A percentile compares a stretch with the other conserved stretches of the same genome.
phyloP scores from a whole-genome alignment of 2,329 filamentous ascomycete genomes.

The Sarocladium brachiariae region DNA sequence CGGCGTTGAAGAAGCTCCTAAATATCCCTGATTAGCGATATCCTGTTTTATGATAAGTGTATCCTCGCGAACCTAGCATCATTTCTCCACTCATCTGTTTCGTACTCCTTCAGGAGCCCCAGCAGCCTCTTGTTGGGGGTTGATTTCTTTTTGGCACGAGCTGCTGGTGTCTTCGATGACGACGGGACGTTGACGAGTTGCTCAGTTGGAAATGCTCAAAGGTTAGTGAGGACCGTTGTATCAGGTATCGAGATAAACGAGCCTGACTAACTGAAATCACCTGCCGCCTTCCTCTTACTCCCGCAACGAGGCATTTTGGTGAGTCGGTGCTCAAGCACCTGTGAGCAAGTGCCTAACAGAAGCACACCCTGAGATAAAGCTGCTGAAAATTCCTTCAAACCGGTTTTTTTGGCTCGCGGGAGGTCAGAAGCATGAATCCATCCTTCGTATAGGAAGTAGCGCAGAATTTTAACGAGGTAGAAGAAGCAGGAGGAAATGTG shows the following conservation, averaged over 20 bases:
- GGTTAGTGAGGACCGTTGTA: too few relatives aligned
- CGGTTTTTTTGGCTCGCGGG: too few relatives aligned
- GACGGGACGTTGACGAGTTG: background rate
- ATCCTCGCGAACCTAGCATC: background rate
- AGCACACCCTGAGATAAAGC: background rate
- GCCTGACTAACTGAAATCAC: too few relatives aligned
- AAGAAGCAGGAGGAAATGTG: too few relatives aligned
- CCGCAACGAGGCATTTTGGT: background rate
- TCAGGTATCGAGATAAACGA: too few relatives aligned
- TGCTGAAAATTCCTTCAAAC: background rate
- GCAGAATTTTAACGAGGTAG: too few relatives aligned
- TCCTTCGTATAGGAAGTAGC: too few relatives aligned
- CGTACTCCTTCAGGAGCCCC: background rate
- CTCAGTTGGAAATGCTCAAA: too few relatives aligned
- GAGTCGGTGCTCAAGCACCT: background rate
- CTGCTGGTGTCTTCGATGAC: background rate
- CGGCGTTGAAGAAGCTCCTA: constrained; percentile 4
- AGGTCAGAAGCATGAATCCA: too few relatives aligned
- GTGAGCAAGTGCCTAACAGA: background rate
- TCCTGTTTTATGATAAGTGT: too few relatives aligned
- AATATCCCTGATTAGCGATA: background rate
- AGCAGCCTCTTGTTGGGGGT: background rate
- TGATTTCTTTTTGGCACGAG: background rate
- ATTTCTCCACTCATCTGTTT: background rate
- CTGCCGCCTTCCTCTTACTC: background rate